Evolutionary conservation across 768 basidiomycete genomes (phyloP), one percentile per base, ranked within the genome.

Genomic region (Crucibulum laeve): DNA sequence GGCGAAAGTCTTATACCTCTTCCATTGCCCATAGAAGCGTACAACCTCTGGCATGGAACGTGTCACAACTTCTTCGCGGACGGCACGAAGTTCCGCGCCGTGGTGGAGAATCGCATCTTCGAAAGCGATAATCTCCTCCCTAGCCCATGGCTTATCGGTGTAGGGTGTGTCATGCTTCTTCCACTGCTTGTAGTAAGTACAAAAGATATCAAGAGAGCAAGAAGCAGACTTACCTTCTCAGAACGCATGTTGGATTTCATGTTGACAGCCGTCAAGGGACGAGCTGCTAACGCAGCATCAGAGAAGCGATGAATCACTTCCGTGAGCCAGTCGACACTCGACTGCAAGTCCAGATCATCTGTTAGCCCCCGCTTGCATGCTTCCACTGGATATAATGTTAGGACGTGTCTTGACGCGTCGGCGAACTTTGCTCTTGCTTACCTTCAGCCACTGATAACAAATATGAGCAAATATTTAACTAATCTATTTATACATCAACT

Each of bases 1-100:
- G 37, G 42, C 34, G 46, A 15, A 21, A 48, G 23, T 15, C 25
- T 3, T 15, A 50, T 54, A 89, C 90, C 77, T 87, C 69, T 92
- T 92, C 90, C 90, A 92, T 47, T 79, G 82, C 3, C 82, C 85
- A 53, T 88, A 92, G 62, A 82, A 91, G 14, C 88, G 78, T 22
- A 92, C 89, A 4, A 91, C 79, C 55, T 92, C 91, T 22, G 77
- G 70, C 55, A 90, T 75, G 0, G 81, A 69, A 44, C 89, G 71
- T 2, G 81, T 77, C 18, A 72, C 73, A 33, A 92, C 73, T 55
- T 90, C 87, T 22, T 88, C 85, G 39, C 82, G 70, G 19, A 91
- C 84, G 4, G 79, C 76, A 30, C 87, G 81, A 41, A 92, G 80
- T 57, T 92, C 90, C 10, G 88, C 84, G 23, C 87, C 86, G 50